phyloP scores from a whole-genome alignment of 805 yeast species.

The Candida michaelii region DNA sequence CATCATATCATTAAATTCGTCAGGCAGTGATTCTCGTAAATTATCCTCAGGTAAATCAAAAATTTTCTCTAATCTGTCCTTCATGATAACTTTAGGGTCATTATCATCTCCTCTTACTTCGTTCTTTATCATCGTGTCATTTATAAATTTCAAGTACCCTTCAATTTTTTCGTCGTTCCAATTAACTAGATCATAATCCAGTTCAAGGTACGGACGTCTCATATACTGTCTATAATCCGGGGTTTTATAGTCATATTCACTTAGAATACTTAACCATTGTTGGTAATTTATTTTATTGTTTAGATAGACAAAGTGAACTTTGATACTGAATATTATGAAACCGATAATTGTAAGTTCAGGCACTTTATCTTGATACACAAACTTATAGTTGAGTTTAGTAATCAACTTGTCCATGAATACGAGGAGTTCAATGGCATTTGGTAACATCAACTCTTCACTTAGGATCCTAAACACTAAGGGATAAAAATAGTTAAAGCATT shows the following conservation, averaged over 20 bases:
- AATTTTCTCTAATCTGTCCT: slow-evolving; percentile 31
- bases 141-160: slow-evolving; percentile 53
- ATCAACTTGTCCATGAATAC: slow-evolving; percentile 26
- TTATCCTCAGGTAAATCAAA: slow-evolving; percentile 18
- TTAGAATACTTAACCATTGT: slow-evolving; percentile 17
- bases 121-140: slow-evolving; percentile 27
- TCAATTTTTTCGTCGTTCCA: slow-evolving; percentile 51
- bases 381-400: slow-evolving; percentile 11
- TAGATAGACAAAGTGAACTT: slow-evolving; percentile 28
- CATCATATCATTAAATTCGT: not conserved
- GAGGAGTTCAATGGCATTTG: slow-evolving; percentile 50
- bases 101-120: slow-evolving; percentile 3
- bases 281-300: slow-evolving; percentile 18
- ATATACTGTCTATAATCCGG: slow-evolving; percentile 7
- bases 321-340: slow-evolving; percentile 30
- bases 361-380: slow-evolving; percentile 10
- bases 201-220: slow-evolving; percentile 11
- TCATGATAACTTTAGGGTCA: slow-evolving; percentile 23
- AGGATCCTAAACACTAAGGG: slow-evolving; percentile 41
- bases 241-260: slow-evolving; percentile 8
- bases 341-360: slow-evolving; percentile 42
- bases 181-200: slow-evolving; percentile 30
- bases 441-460: slow-evolving; percentile 45
- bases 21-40: not conserved
- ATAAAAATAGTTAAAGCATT: slow-evolving; percentile 25